These are phyloP conservation scores for Pterocarpus macrocarpus DNA, from an alignment of 306 rosid genomes.

Conservation along the genomic window DNA sequence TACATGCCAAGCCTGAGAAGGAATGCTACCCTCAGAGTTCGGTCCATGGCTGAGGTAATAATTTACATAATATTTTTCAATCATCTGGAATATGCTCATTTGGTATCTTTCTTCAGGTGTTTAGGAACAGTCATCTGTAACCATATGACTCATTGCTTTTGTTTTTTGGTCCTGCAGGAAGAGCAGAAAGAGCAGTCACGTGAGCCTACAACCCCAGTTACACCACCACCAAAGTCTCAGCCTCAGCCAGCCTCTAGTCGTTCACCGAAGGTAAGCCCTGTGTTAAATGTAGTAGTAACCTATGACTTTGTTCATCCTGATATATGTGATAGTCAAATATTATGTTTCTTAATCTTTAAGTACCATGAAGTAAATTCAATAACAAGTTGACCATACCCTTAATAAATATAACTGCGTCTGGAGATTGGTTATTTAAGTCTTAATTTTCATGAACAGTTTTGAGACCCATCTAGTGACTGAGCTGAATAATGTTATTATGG, in stretches of 20 bases:
- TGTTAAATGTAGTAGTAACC: background rate
- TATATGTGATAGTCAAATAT: too few species aligned
- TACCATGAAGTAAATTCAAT: too few species aligned
- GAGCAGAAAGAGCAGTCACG: constrained; percentile 22
- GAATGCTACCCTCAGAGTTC: constrained; percentile 41
- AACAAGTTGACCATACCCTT: background rate
- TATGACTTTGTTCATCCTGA: too few species aligned
- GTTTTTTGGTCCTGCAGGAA: background rate
- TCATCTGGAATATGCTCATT: background rate
- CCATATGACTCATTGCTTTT: background rate
- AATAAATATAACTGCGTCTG: background rate
- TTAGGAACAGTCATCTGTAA: background rate
- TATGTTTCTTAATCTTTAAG: too few species aligned
- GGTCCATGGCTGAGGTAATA: constrained; percentile 59
- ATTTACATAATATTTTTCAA: background rate
- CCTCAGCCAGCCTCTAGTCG: too few species aligned
- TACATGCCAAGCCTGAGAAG: constrained; percentile 31
- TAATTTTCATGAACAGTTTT: background rate
- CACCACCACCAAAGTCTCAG: constrained; percentile 32
- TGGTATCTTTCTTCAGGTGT: background rate
- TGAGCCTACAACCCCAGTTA: constrained; percentile 18
- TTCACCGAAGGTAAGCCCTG: constrained; percentile 48
- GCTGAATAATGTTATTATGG: background rate
- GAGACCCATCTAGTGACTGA: background rate
- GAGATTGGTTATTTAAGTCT: background rate